Conservation (phyloP, 2,329 filamentous ascomycete species). For the Samsoniella hepiali region DNA sequence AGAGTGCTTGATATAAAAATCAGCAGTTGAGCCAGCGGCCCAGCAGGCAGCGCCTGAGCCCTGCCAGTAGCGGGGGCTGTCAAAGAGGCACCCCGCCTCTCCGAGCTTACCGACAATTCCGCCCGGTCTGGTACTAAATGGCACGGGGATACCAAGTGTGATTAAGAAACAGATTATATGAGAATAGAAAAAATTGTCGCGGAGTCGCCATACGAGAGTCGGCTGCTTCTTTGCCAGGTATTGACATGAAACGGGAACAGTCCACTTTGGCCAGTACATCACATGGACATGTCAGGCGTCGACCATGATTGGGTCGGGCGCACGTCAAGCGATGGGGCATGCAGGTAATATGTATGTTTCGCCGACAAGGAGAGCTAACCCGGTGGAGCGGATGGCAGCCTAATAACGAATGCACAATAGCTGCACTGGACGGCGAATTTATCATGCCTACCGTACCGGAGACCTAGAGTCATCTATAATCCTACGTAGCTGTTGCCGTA, state of each 20-base stretch:
- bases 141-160: no score
- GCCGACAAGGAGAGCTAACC: not conserved
- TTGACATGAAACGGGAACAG: not conserved
- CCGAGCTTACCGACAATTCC: not conserved
- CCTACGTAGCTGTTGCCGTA: no score
- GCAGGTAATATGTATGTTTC: not conserved
- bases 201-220: not conserved
- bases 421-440: not conserved
- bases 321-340: not conserved
- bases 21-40: no score
- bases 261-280: not conserved
- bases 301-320: not conserved
- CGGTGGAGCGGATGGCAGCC: no score
- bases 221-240: not conserved
- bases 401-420: no score
- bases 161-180: no score
- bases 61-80: not conserved
- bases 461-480: not conserved
- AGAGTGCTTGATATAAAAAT: not conserved
- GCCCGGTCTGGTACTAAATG: not conserved
- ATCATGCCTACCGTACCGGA: not conserved
- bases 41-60: not conserved
- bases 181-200: not conserved
- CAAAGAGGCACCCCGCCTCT: not conserved
- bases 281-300: conserved; percentile 1